Percentiles rank a stretch among this genome's conserved stretches.
phyloP scores from a whole-genome alignment of 192 early-diverging fungal species.

The Glomus cerebriforme region DNA sequence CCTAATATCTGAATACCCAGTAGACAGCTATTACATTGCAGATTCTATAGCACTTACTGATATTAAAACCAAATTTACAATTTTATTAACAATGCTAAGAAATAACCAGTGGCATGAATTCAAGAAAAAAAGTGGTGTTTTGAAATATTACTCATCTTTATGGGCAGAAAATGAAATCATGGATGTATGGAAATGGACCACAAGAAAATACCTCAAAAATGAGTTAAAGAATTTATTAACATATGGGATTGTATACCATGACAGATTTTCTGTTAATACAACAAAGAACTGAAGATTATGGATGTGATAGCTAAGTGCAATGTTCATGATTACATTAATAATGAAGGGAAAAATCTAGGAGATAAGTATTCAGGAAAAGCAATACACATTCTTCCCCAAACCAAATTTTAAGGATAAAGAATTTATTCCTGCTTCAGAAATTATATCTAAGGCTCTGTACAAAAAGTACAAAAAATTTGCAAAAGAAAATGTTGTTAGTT shows the following conservation, averaged over 20 bases:
- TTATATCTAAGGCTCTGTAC: too few relatives aligned
- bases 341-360: not conserved
- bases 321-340: not conserved
- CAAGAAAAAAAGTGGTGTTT: not conserved
- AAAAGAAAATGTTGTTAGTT: not conserved
- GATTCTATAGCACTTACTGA: not conserved
- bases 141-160: not conserved
- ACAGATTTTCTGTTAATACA: not conserved
- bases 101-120: not conserved
- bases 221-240: not conserved
- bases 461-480: not conserved
- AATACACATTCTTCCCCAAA: not conserved
- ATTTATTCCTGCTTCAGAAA: not conserved
- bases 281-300: not conserved
- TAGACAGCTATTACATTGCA: not conserved
- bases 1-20: not conserved
- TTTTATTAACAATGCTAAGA: not conserved
- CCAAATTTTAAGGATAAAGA: not conserved
- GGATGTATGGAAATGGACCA: not conserved
- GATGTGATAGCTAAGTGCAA: not conserved
- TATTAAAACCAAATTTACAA: not conserved
- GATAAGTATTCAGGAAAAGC: not conserved
- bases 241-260: not conserved
- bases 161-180: not conserved
- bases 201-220: not conserved